Evolutionary conservation across 805 yeast species (phyloP), one percentile per base, ranked within the genome.

Genomic region (Torulaspora franciscae): DNA sequence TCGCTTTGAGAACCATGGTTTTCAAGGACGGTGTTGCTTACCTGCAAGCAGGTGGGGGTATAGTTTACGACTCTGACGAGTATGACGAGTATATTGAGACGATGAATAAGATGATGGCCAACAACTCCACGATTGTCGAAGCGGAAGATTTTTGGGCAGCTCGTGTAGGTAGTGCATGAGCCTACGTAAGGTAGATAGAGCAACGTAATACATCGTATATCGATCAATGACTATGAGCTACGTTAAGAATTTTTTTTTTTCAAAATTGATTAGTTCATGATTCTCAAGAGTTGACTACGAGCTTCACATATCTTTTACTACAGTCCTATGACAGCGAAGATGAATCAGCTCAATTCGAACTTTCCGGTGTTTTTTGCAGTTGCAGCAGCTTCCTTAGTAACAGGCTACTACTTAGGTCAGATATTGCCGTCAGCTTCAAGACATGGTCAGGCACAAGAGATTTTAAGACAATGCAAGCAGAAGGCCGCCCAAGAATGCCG

Each of bases 31-130:
- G 90, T 22, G 73, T 78, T 42, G 97, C 96, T 0, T 91, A 89
- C 59, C 73, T 93, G 56, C 99, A 93, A 72, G 98, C 99, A 2
- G 99, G 99, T 52, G 99, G 99, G 45, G 99, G 99, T 48, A 93
- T 93, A 63, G 99, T 93, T 19, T 83, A 73, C 64, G 99, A 93
- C 64, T 84, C 95, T 51, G 97, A 93, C 64, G 95, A 95, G 45
- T 81, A 83, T 58, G 99, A 91, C 50, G 99, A 93, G 70, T 93
- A 89, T 65, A 72, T 89, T 38, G 99, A 93, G 71, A 93, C 98
- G 1, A 83, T 93, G 84, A 93, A 93, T 74, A 93, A 93, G 72
- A 89, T 93, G 95, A 80, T 76, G 70, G 95, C 98, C 45, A 93
- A 93, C 69, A 84, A 83, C 66, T 79, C 79, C 52, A 88, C 97